Evolutionary conservation across 2,329 filamentous ascomycete species (phyloP).

Genomic region (Cytospora paraplurivora): DNA sequence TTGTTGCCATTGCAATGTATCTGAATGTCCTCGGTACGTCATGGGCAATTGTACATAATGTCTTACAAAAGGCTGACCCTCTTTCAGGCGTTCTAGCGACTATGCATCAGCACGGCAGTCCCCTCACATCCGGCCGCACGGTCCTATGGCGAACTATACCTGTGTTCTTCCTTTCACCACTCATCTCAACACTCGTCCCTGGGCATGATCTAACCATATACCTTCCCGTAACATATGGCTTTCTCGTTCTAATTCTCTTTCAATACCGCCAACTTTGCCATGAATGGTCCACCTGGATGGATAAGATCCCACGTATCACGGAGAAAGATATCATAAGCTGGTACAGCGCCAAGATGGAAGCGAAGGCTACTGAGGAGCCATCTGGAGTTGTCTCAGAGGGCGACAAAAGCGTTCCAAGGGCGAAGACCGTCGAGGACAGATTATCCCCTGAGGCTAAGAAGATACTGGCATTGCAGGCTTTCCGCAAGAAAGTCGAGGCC

Average conservation of each 20-base stretch:
- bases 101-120: slow-evolving; percentile 56
- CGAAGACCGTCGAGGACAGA: slow-evolving; percentile 30
- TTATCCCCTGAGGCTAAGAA: slow-evolving; percentile 28
- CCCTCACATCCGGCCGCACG: slow-evolving; percentile 58
- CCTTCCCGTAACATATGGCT: slow-evolving; percentile 54
- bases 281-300: slow-evolving; percentile 62
- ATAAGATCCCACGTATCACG: slow-evolving; percentile 50
- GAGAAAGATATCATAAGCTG: slow-evolving; percentile 54
- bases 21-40: slow-evolving; percentile 56
- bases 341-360: slow-evolving; percentile 43
- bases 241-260: slow-evolving; percentile 53
- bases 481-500: slow-evolving; percentile 42
- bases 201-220: slow-evolving; percentile 59
- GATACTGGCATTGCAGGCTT: slow-evolving; percentile 32
- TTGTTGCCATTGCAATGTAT: slow-evolving; percentile 60
- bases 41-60: slow-evolving; percentile 36
- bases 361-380: slow-evolving; percentile 16
- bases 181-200: slow-evolving; percentile 55
- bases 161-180: slow-evolving; percentile 57
- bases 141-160: slow-evolving; percentile 58
- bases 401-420: slow-evolving; percentile 4
- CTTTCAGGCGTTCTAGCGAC: slow-evolving; percentile 45
- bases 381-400: slow-evolving; percentile 9
- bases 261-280: slow-evolving; percentile 56
- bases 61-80: slow-evolving; percentile 10